Percentiles rank a stretch among this genome's conserved stretches.
These are phyloP conservation scores for Ceratobasidium sp. DNA, from an alignment of 1,284 basidiomycete species.

Conservation along the genomic window DNA sequence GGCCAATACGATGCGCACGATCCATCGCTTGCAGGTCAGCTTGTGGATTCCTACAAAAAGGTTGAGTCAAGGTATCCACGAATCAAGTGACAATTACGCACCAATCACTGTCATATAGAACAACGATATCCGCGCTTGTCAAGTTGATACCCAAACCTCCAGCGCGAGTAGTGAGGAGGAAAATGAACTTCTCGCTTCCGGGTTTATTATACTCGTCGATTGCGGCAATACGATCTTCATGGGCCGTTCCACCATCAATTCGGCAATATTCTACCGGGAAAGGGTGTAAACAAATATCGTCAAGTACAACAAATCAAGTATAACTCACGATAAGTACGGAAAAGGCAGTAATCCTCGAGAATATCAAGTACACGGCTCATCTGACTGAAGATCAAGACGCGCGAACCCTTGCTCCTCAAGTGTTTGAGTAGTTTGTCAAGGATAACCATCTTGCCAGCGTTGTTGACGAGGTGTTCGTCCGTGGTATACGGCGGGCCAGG, in stretches of 20 bases:
- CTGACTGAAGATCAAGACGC: conserved; percentile 97
- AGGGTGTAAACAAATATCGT: too few relatives aligned
- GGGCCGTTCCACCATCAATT: conserved; percentile 95
- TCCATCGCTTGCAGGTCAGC: conserved; percentile 99
- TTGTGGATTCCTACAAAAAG: conserved; percentile 85
- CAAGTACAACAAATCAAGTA: neutral
- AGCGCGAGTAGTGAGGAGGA: conserved; percentile 97
- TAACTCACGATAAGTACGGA: conserved; percentile 84
- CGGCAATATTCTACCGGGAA: conserved; percentile 85
- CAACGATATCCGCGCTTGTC: conserved; percentile 94
- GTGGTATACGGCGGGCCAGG: conserved; percentile 99
- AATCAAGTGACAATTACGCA: conserved; percentile 52
- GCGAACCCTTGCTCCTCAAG: conserved; percentile 93
- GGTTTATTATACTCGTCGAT: conserved; percentile 99
- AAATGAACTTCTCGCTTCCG: conserved; percentile 95
- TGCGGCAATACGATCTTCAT: conserved; percentile 94
- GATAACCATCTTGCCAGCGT: conserved; percentile 97
- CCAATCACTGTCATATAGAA: conserved; percentile 99
- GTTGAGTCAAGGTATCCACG: neutral
- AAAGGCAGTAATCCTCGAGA: conserved; percentile 96
- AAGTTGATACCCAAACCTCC: conserved; percentile 98
- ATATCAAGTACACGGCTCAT: conserved; percentile 98
- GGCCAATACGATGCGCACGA: conserved; percentile 97
- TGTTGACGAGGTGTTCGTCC: conserved; percentile 95
- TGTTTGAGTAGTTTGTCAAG: conserved; percentile 91